Evolutionary conservation across 257 asterid genomes (phyloP), one percentile per base, ranked within the genome.

Genomic region (Solanum sejunctum): DNA sequence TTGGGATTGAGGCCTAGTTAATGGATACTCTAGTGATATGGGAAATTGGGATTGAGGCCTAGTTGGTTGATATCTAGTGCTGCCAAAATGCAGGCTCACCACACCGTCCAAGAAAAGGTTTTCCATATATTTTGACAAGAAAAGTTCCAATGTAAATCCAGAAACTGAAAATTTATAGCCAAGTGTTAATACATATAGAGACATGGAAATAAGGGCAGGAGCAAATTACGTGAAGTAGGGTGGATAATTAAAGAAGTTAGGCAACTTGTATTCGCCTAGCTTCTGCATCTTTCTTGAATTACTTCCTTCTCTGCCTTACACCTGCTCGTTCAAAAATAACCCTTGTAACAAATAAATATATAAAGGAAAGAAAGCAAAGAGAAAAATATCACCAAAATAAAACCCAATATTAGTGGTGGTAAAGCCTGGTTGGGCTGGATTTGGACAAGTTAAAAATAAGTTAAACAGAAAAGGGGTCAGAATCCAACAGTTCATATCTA

Each of bases 191-290:
- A 49, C 58, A 66, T 58, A 57, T 10, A 47, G 41, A 51, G 26
- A 83, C 85, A 63, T 49, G 70, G 78, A 73, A 67, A 23, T 73
- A 58, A 67, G 43, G 43, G 13, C 28, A 55, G 28, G 66, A 67
- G 47, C 6, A 18, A 87, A 55, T 90, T 93, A 93, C 97, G 95
- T 93, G 92, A 92, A 93, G 86, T 92, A 92, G 45, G 97, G 95
- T 84, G 97, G 94, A 83, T 93, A 93, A 81, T 91, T 91, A 82
- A 91, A 93, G 93, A 93, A 93, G 84, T 90, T 87, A 61, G 93
- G 97, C 85, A 92, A 90, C 90, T 91, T 92, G 91, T 90, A 93
- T 86, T 93, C 97, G 26, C 93, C 97, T 93, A 90, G 55, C 43
- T 89, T 86, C 90, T 93, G 95, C 97, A 93, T 93, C 86, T 83